Evolutionary conservation across 306 rosid genomes (phyloP).

Genomic region (Cucurbita pepo): DNA sequence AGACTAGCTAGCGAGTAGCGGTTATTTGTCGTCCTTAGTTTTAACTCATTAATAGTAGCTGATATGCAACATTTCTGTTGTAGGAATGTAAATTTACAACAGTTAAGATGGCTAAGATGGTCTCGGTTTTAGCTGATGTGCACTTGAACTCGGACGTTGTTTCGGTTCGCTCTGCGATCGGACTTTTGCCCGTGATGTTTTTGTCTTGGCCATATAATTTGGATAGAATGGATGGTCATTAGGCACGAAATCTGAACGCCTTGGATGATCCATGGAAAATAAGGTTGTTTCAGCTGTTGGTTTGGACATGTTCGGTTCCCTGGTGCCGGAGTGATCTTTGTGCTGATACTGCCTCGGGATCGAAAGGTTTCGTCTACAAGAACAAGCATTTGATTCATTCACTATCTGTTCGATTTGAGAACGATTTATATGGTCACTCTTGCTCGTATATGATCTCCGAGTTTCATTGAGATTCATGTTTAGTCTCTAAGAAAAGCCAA

Average conservation of each 20-base stretch:
- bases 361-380: slow-evolving; percentile 23
- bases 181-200: slow-evolving; percentile 59
- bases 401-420: slow-evolving; percentile 16
- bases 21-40: neutral
- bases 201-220: slow-evolving; percentile 58
- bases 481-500: slow-evolving; percentile 12
- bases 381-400: slow-evolving; percentile 12
- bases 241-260: slow-evolving; percentile 1
- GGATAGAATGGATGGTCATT: slow-evolving; percentile 28
- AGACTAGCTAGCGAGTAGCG: neutral
- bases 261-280: slow-evolving; percentile 19
- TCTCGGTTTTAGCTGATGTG: neutral
- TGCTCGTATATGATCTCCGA: slow-evolving; percentile 23
- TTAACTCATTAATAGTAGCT: neutral
- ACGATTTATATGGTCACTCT: slow-evolving; percentile 35
- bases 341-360: slow-evolving; percentile 13
- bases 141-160: slow-evolving; percentile 40
- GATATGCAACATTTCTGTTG: neutral
- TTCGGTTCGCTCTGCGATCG: slow-evolving; percentile 81
- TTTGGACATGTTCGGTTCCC: slow-evolving; percentile 24
- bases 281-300: slow-evolving; percentile 16
- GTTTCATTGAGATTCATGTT: slow-evolving; percentile 21
- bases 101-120: neutral
- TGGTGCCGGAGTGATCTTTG: slow-evolving; percentile 8
- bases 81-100: slow-evolving; percentile 2